Evolutionary conservation across 306 rosid genomes (phyloP), one percentile per base, ranked within the genome.

Genomic region (Acacia acuminata): DNA sequence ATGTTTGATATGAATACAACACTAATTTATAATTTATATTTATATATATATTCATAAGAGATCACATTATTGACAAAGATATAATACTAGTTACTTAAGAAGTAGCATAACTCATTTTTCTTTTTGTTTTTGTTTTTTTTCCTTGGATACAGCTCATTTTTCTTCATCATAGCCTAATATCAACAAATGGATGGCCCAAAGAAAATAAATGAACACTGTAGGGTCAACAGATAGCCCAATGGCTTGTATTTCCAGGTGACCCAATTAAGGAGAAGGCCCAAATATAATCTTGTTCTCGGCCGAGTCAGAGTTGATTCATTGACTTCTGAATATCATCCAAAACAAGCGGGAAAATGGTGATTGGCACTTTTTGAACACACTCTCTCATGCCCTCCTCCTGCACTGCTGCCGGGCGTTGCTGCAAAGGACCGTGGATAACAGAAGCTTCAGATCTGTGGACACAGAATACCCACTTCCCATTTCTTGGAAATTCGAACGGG

Each of bases 321-420:
- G 11, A 55, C 20, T 55, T 20, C 61, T 22, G 15, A 9, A 61
- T 61, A 69, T 40, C n/a, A 9, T 38, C 7, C 48, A 69, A 69
- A 69, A 38, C 44, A 66, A 84, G 97, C 94, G 94, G 93, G 97
- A 92, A 86, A 89, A 81, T 55, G 42, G 79, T 22, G 66, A 51
- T 78, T 63, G 55, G 71, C 75, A 15, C 7, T 1, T 71, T 86
- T 89, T 84, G 85, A 87, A 79, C 63, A 38, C 12, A 43, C 72
- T 42, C 38, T 7, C 15, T 56, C 10, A 12, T 11, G 69, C 8
- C 36, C 51, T 76, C 79, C 15, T 45, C 68, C 72, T n/a, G 25
- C 47, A 13, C 40, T 27, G 68, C 79, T 75, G 71, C 42, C 69
- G 32, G 13, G 13, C 83, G 17, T 19, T 66, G 22, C 71, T 8